Evolutionary conservation across 371 early-diverging fungal genomes (phyloP).

Genomic region (Nematocida ironsii): DNA sequence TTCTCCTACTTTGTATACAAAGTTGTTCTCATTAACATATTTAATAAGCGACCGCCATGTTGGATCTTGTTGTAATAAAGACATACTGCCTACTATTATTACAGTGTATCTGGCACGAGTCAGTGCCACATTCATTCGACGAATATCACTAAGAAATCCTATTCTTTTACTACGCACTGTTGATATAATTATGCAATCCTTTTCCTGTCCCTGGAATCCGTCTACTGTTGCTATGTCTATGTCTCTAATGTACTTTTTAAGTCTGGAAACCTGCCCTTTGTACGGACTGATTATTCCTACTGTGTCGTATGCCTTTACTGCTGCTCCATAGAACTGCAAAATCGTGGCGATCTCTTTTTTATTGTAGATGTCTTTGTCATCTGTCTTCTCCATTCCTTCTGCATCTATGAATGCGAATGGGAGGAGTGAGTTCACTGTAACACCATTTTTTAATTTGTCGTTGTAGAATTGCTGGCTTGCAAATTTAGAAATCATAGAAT

Average conservation of each 20-base stretch:
- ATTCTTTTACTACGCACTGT: slow-evolving; percentile 83
- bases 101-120: slow-evolving; percentile 83
- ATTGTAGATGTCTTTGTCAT: slow-evolving; percentile 22
- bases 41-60: slow-evolving; percentile 28
- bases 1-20: background rate
- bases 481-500: slow-evolving; percentile 47
- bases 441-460: slow-evolving; percentile 38
- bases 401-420: slow-evolving; percentile 62
- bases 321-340: background rate
- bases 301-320: slow-evolving; percentile 7
- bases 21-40: slow-evolving; percentile 21
- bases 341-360: slow-evolving; percentile 25
- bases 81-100: slow-evolving; percentile 78
- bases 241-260: slow-evolving; percentile 76
- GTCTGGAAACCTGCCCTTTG: slow-evolving; percentile 90
- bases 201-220: slow-evolving; percentile 97
- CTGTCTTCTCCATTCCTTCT: slow-evolving; percentile 37
- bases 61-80: slow-evolving; percentile 26
- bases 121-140: slow-evolving; percentile 86
- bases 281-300: slow-evolving; percentile 98
- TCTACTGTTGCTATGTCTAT: slow-evolving; percentile 85
- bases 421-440: background rate
- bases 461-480: slow-evolving; percentile 62
- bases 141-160: slow-evolving; percentile 83
- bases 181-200: slow-evolving; percentile 77